phyloP scores from a whole-genome alignment of 805 yeast species.

The Kregervanrija fluxuum region DNA sequence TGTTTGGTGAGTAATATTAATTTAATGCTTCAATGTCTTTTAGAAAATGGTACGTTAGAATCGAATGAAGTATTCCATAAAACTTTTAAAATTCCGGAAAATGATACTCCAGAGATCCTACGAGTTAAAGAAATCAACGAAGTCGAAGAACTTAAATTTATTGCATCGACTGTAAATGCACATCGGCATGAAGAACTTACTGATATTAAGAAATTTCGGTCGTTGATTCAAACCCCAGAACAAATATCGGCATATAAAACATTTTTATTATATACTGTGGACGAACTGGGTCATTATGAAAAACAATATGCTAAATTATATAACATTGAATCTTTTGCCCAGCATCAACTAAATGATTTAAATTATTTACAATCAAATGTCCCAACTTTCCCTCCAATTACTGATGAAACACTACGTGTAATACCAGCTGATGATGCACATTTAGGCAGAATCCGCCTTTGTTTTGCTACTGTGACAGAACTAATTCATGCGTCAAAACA shows the following conservation, averaged over 20 bases:
- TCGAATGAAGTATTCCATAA: conserved; percentile 21
- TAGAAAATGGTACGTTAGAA: conserved; percentile 11
- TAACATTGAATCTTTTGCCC: conserved; percentile 13
- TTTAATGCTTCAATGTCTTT: conserved; percentile 36
- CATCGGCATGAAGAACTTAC: no score
- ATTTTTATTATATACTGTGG: conserved; percentile 39
- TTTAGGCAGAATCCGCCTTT: conserved; percentile 4
- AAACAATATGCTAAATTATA: conserved; percentile 28
- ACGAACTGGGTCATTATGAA: conserved; percentile 33
- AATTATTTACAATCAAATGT: conserved; percentile 8
- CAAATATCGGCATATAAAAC: conserved; percentile 38
- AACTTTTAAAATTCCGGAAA: conserved; percentile 30
- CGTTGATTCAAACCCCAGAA: conserved; percentile 24
- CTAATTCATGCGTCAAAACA: conserved; percentile 26
- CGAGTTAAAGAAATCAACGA: no score
- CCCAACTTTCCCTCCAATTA: conserved; percentile 9
- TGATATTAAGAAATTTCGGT: no score
- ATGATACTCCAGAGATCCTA: conserved; percentile 15
- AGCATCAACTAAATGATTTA: conserved; percentile 30
- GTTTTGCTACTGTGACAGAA: conserved; percentile 13
- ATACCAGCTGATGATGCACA: no score
- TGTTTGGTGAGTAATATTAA: conserved; percentile 43
- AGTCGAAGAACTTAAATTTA: no score
- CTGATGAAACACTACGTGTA: not conserved
- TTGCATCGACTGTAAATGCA: conserved; percentile 7